A percentile compares a stretch with the other conserved stretches of the same genome.
Evolutionary conservation across 1,139 yeast species (phyloP).

Genomic region (Hanseniaspora sp.): DNA sequence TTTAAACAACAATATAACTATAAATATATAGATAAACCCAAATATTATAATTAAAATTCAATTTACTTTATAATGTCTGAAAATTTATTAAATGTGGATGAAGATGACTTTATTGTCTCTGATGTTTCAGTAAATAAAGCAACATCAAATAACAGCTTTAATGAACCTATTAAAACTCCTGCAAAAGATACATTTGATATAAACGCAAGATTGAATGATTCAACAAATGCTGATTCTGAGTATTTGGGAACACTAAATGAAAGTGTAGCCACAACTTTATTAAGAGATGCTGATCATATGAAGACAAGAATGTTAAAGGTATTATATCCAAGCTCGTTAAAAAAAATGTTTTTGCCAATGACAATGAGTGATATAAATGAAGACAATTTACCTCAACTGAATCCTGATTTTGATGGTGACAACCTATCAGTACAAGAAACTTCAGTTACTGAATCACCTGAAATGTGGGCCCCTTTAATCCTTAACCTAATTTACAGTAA

Average conservation of each 20-base stretch:
- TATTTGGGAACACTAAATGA: conserved; percentile 30
- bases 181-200: not conserved
- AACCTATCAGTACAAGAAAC: not conserved
- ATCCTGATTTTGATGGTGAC: not conserved
- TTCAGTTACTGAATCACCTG: conserved; percentile 32
- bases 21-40: not conserved
- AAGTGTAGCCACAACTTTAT: conserved; percentile 23
- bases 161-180: not conserved
- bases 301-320: conserved; percentile 27
- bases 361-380: conserved; percentile 18
- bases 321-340: conserved; percentile 26
- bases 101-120: conserved; percentile 14
- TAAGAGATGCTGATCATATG: conserved; percentile 28
- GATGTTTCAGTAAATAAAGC: conserved; percentile 1
- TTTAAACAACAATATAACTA: not conserved
- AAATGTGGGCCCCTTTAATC: conserved; percentile 73
- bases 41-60: not conserved
- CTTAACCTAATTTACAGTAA: conserved; percentile 44
- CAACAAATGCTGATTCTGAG: not conserved
- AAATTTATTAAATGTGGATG: not conserved
- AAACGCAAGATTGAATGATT: not conserved
- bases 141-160: not conserved
- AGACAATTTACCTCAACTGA: conserved; percentile 20
- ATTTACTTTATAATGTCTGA: not conserved
- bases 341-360: conserved; percentile 10